Percentiles rank a stretch among this genome's conserved stretches.
phyloP scores from a whole-genome alignment of 1,284 basidiomycete species.

The Pseudozyma sp. region DNA sequence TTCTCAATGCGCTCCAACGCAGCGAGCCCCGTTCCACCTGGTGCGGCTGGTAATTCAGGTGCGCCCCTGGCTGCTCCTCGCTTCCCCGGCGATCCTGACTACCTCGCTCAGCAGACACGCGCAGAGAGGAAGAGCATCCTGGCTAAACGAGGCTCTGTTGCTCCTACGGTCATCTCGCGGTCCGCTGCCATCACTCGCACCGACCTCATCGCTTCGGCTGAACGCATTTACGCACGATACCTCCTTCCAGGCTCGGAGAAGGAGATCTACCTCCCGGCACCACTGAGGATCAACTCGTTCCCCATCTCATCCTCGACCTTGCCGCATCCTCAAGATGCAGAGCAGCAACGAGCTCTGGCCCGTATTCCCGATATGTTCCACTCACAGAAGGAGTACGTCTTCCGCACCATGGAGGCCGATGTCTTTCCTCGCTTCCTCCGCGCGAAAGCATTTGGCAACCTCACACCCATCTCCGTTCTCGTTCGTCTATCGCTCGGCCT shows the following conservation, averaged over 20 bases:
- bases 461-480: conserved; percentile 88
- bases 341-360: conserved; percentile 81
- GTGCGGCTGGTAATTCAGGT: conserved; percentile 9
- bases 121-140: conserved; percentile 56
- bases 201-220: conserved; percentile 90
- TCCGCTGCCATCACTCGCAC: conserved; percentile 87
- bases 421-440: conserved; percentile 92
- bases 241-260: conserved; percentile 76
- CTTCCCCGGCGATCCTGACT: conserved; percentile 66
- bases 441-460: conserved; percentile 94
- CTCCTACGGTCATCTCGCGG: conserved; percentile 77
- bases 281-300: conserved; percentile 67
- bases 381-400: conserved; percentile 93
- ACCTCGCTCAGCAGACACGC: conserved; percentile 47
- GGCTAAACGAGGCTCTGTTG: conserved; percentile 58
- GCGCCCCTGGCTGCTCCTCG: conserved; percentile 47
- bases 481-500: conserved; percentile 80
- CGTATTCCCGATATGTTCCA: conserved; percentile 97
- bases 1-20: conserved; percentile 37
- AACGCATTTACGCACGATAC: conserved; percentile 94
- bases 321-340: conserved; percentile 75
- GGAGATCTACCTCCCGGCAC: conserved; percentile 89
- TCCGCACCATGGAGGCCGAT: conserved; percentile 95
- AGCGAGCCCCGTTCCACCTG: conserved; percentile 20
- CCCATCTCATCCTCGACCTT: conserved; percentile 74